Evolutionary conservation across 441 rosid genomes (phyloP), one percentile per base, ranked within the genome.

Genomic region (Brassica balearica): DNA sequence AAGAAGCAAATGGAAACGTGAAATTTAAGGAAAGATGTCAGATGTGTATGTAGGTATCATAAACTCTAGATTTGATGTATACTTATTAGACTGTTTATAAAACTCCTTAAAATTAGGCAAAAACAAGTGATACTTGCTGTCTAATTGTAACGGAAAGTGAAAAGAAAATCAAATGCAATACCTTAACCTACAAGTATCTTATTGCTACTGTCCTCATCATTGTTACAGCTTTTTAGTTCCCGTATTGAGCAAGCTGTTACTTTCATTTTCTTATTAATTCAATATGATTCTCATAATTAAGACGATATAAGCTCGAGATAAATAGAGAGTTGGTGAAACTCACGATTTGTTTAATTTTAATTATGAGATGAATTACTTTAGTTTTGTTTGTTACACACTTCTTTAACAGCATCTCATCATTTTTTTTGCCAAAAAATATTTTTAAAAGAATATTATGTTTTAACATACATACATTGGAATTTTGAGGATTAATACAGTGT

Each of bases 1-100:
- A 73, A 68, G 59, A 71, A 62, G 65, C 65, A 77, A 58, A 34
- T 5, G 5, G 68, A 25, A 38, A 11, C 66, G 79, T 81, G 73
- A 12, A 59, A 61, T 62, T 55, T 61, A 73, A 53, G 75, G 12
- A 63, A 43, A 68, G 72, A 79, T 74, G 29, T 51, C 15, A n/a
- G 41, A 7, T 71, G 20, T 27, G 73, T 63, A 38, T 64, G 1
- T 64, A 56, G 53, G 74, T 22, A 25, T 69, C 56, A 14, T 48
- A 59, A 43, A 15, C 10, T 69, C 17, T 12, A 38, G 38, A 53
- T 27, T 58, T 55, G 23, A 58, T 58, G 9, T 36, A 56, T 56
- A 19, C 61, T 19, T 56, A 19, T 27, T 34, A 65, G 12, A 9
- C 5, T 9, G 2, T 59, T 58, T 11, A 43, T 12, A 9, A 0